Conservation (phyloP, 106 monocot genomes). For the Allium cepa region DNA sequence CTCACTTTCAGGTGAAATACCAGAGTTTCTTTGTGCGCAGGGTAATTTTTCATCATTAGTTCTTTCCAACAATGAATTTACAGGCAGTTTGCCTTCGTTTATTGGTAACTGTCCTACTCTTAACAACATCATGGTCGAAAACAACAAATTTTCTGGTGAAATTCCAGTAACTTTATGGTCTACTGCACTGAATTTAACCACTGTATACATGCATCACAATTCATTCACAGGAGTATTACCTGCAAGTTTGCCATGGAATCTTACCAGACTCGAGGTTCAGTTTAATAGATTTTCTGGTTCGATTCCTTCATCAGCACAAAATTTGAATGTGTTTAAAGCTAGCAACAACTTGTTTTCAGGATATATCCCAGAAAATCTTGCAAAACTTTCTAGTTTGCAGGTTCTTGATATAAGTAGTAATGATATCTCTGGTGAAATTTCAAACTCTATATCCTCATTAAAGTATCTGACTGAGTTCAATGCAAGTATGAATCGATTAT, state of each 20-base stretch:
- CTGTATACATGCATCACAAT: conserved; percentile 29
- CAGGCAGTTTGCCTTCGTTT: conserved; percentile 39
- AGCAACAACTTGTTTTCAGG: conserved; percentile 59
- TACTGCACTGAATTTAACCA: conserved; percentile 18
- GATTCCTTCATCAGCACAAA: conserved; percentile 32
- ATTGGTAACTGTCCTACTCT: conserved; percentile 47
- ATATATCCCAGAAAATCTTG: conserved; percentile 20
- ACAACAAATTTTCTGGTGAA: conserved; percentile 45
- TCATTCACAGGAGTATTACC: conserved; percentile 54
- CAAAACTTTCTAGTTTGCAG: conserved; percentile 28
- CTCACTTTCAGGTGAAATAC: conserved; percentile 22
- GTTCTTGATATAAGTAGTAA: conserved; percentile 32
- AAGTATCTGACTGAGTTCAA: conserved; percentile 29
- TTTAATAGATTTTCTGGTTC: conserved; percentile 53
- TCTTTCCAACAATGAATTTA: conserved; percentile 44
- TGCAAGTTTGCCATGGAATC: conserved; percentile 30
- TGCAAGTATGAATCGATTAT: conserved; percentile 50
- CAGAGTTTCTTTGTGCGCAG: conserved; percentile 29
- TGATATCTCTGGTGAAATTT: conserved; percentile 53
- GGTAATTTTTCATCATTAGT: conserved; percentile 16
- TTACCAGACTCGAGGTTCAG: conserved; percentile 31
- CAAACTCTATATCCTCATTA: conserved; percentile 18
- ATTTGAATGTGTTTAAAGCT: conserved; percentile 30
- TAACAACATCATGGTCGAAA: conserved; percentile 20
- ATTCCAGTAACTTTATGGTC: conserved; percentile 51